Base-by-base conservation (phyloP, 2,329 filamentous ascomycete genomes). In the Beauveria sp. region DNA sequence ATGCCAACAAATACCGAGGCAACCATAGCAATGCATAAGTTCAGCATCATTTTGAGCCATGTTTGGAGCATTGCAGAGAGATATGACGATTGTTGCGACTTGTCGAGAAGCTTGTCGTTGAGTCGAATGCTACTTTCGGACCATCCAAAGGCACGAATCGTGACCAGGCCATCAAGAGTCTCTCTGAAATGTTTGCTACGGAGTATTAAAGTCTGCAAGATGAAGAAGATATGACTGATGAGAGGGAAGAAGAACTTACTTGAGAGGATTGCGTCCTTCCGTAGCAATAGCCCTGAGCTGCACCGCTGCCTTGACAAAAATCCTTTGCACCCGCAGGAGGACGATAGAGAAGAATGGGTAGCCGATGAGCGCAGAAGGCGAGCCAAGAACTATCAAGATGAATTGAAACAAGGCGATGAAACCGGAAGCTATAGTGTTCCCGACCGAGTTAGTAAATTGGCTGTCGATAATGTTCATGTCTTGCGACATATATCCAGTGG, bases 401-500 rank as follows among this genome's bases (percentile, higher is more conserved):
- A 46, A 60, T 8, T 60, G 58, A 34, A 60, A 53, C 1, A 34
- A 10, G 2, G 49, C 14, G 4, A 51, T 60, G 3, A 47, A 45
- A 45, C 10, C 18, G 16, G 58, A 45, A 9, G 50, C 58, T 18
- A 43, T 16, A 9, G 47, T 60, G n/a, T 60, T 60, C 2, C 38
- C 40, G 26, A 53, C 49, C 7, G 40, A 30, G 18, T 38, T 46
- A 2, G 58, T 60, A 52, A 60, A 53, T 16, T 52, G 47, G 26
- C 26, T 60, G 40, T 60, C 58, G 4, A 60, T 46, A 5, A 34
- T 53, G 40, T 28, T 52, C 58, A 60, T 60, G 26, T 60, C 49
- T 24, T 53, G 58, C 38, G 58, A 60, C 58, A 60, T 54, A 49
- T 60, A 60, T 22, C 58, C 58, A 7, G 58, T 60, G 5, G 58